Conservation (phyloP, 352 stramenopile genomes). For the Pythium aphanidermatum region DNA sequence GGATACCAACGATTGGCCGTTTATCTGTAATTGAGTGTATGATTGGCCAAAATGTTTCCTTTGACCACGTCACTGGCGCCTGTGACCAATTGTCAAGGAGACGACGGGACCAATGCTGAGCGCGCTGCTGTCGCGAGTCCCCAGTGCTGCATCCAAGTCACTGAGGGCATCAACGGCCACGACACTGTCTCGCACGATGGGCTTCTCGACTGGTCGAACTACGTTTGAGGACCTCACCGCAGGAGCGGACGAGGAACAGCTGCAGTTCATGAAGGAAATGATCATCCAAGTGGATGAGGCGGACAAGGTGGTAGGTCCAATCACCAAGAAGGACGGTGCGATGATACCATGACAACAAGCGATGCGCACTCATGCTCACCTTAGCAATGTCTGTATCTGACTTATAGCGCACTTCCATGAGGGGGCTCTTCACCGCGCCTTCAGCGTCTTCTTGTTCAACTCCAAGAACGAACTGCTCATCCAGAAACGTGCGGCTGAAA, state of each 20-base stretch:
- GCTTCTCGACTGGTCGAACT: conserved; percentile 18
- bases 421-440: conserved; percentile 74
- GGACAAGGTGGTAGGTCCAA: conserved; percentile 72
- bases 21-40: no score
- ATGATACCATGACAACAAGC: background rate
- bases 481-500: conserved; percentile 91
- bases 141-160: conserved; percentile 11
- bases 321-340: conserved; percentile 84
- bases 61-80: conserved; percentile 4
- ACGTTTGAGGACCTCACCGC: conserved; percentile 64
- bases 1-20: no score
- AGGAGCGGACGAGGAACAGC: conserved; percentile 65
- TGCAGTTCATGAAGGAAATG: conserved; percentile 89
- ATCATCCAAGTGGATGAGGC: conserved; percentile 85
- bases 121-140: background rate
- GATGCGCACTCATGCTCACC: no score
- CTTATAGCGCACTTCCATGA: conserved; percentile 63
- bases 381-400: background rate
- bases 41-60: conserved; percentile 3
- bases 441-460: conserved; percentile 87
- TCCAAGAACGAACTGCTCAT: conserved; percentile 80
- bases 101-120: conserved; percentile 2
- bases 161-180: background rate
- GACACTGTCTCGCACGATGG: conserved; percentile 11
- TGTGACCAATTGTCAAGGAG: no score